Conservation (phyloP, 2,329 filamentous ascomycete genomes). For the Alternaria sp. region DNA sequence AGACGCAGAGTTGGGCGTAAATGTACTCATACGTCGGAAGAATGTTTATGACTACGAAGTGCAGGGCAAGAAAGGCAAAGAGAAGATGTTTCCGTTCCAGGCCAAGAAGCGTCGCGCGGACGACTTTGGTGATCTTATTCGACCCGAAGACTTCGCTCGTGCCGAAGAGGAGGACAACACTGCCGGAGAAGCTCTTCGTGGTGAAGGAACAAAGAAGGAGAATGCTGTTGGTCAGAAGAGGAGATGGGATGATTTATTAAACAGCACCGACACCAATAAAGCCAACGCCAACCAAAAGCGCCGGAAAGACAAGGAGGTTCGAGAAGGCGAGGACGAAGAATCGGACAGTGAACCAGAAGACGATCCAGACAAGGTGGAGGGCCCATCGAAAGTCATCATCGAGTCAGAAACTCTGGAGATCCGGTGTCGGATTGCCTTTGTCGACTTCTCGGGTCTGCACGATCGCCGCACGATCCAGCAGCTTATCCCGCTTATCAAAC, state of each 20-base stretch:
- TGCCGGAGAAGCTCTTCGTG: slow-evolving; percentile 69
- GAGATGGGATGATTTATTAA: slow-evolving; percentile 81
- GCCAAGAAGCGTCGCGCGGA: slow-evolving; percentile 81
- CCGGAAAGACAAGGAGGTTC: slow-evolving; percentile 54
- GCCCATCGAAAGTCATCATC: slow-evolving; percentile 79
- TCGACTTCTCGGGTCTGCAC: slow-evolving; percentile 92
- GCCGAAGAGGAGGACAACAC: slow-evolving; percentile 88
- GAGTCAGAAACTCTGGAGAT: slow-evolving; percentile 70
- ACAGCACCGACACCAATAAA: slow-evolving; percentile 50
- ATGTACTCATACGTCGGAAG: slow-evolving; percentile 86
- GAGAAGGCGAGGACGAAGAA: slow-evolving; percentile 44
- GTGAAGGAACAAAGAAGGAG: slow-evolving; percentile 59
- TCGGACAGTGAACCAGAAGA: slow-evolving; percentile 60
- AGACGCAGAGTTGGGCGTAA: slow-evolving; percentile 91
- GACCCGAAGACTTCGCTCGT: slow-evolving; percentile 90
- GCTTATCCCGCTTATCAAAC: slow-evolving; percentile 91
- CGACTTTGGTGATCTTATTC: slow-evolving; percentile 93
- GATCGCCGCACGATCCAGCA: slow-evolving; percentile 94
- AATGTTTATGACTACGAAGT: slow-evolving; percentile 95
- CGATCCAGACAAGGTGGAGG: slow-evolving; percentile 64
- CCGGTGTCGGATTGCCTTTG: slow-evolving; percentile 80
- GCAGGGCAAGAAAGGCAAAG: slow-evolving; percentile 87
- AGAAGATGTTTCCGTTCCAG: slow-evolving; percentile 90
- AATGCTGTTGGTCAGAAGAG: slow-evolving; percentile 83
- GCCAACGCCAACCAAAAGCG: slow-evolving; percentile 65